These are phyloP conservation scores for Candida yuanshanica DNA, from an alignment of 805 yeast species.

Conservation along the genomic window DNA sequence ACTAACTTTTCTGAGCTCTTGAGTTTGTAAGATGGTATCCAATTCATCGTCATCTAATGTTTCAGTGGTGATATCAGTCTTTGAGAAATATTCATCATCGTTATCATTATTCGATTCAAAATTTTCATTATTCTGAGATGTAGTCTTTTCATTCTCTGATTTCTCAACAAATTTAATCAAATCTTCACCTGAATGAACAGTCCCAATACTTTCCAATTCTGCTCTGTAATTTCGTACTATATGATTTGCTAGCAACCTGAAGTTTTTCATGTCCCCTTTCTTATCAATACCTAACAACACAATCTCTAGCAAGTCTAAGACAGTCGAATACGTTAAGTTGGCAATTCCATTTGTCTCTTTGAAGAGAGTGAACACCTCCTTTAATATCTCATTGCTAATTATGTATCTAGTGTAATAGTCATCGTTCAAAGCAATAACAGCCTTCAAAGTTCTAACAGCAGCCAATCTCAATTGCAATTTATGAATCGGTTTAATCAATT, in stretches of 20 bases:
- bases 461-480: slow-evolving; percentile 55
- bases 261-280: slow-evolving; percentile 16
- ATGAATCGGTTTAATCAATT: slow-evolving; percentile 34
- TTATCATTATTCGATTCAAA: slow-evolving; percentile 6
- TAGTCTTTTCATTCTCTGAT: slow-evolving; percentile 11
- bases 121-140: slow-evolving; percentile 34
- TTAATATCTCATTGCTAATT: slow-evolving; percentile 47
- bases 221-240: slow-evolving; percentile 16
- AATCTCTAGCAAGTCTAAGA: slow-evolving; percentile 61
- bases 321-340: slow-evolving; percentile 68
- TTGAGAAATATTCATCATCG: slow-evolving; percentile 14
- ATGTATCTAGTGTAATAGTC: slow-evolving; percentile 52
- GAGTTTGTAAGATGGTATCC: background rate
- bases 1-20: background rate
- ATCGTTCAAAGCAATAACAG: slow-evolving; percentile 57
- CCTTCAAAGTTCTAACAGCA: slow-evolving; percentile 63
- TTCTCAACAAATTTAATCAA: slow-evolving; percentile 15
- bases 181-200: slow-evolving; percentile 20
- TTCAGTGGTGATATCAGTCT: slow-evolving; percentile 4
- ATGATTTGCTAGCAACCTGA: slow-evolving; percentile 19
- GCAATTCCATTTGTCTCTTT: slow-evolving; percentile 42
- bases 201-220: slow-evolving; percentile 23
- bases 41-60: background rate
- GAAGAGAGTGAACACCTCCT: slow-evolving; percentile 43
- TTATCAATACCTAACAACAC: slow-evolving; percentile 26